Evolutionary conservation across 441 rosid genomes (phyloP).

Genomic region (Rhodomyrtus psidioides): DNA sequence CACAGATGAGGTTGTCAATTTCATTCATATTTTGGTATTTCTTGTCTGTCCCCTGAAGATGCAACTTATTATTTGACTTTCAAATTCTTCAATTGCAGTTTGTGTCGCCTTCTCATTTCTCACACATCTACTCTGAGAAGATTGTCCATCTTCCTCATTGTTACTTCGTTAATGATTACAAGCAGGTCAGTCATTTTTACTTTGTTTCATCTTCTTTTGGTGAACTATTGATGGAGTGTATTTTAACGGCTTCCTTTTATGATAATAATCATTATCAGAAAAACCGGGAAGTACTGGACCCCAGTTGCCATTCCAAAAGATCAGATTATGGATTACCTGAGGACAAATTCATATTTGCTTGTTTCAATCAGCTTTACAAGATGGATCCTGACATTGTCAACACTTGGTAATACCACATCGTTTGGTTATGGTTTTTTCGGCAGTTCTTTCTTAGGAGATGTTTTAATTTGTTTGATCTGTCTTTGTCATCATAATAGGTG

Average conservation of each 20-base stretch:
- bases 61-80: constrained; percentile 5
- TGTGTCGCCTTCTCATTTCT: constrained; percentile 69
- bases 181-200: constrained; percentile 48
- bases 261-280: constrained; percentile 40
- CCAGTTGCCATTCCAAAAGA: constrained; percentile 65
- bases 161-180: constrained; percentile 98
- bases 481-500: constrained; percentile 43
- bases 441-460: neutral
- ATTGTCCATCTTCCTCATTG: constrained; percentile 97
- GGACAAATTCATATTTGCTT: constrained; percentile 94
- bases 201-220: neutral
- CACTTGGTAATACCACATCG: constrained; percentile 53
- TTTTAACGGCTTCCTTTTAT: neutral
- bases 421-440: neutral
- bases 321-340: constrained; percentile 96
- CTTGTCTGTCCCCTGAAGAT: neutral
- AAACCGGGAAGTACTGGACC: constrained; percentile 86
- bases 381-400: constrained; percentile 97
- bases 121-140: constrained; percentile 93
- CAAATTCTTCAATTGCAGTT: constrained; percentile 41
- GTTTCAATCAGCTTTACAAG: constrained; percentile 97
- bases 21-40: neutral
- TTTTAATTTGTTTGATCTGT: neutral
- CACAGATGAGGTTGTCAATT: constrained; percentile 74
- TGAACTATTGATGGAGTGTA: neutral